Evolutionary conservation across 2,329 filamentous ascomycete genomes (phyloP).

Genomic region (Epichloe hybrida): DNA sequence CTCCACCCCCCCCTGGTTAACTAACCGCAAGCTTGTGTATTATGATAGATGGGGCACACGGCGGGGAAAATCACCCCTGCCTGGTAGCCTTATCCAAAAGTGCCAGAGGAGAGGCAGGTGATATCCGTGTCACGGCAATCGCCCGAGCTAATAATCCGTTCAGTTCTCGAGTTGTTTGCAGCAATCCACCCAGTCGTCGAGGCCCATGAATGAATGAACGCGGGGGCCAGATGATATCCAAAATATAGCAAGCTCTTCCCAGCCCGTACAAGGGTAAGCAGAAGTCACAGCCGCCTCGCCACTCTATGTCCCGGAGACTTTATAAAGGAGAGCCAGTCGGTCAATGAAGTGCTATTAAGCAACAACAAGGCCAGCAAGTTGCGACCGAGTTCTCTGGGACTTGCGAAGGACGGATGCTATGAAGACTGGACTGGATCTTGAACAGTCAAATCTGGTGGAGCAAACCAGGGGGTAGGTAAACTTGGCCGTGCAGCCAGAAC

Average conservation of each 20-base stretch:
- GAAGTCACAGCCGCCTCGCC: background rate
- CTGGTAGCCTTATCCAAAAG: constrained; percentile 3
- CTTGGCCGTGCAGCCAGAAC: background rate
- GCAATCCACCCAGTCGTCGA: background rate
- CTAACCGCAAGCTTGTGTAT: background rate
- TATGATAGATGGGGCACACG: constrained; percentile 1
- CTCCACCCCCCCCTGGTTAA: background rate
- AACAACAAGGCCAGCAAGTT: background rate
- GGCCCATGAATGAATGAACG: background rate
- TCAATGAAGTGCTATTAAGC: background rate
- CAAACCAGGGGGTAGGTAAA: background rate
- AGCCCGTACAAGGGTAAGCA: background rate
- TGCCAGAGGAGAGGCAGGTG: background rate
- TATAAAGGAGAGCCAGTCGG: too few relatives aligned
- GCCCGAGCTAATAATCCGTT: background rate
- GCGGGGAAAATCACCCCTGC: constrained; percentile 1
- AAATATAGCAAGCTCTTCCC: background rate
- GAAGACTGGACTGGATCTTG: background rate
- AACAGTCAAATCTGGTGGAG: background rate
- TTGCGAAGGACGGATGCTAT: background rate
- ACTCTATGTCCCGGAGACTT: background rate
- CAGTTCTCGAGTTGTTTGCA: background rate
- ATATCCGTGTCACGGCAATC: background rate
- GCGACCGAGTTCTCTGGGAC: background rate
- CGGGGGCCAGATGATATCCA: background rate